Percentiles rank a stretch among this genome's conserved stretches.
phyloP scores from a whole-genome alignment of 2,329 filamentous ascomycete genomes.

The Trichophyton simii region DNA sequence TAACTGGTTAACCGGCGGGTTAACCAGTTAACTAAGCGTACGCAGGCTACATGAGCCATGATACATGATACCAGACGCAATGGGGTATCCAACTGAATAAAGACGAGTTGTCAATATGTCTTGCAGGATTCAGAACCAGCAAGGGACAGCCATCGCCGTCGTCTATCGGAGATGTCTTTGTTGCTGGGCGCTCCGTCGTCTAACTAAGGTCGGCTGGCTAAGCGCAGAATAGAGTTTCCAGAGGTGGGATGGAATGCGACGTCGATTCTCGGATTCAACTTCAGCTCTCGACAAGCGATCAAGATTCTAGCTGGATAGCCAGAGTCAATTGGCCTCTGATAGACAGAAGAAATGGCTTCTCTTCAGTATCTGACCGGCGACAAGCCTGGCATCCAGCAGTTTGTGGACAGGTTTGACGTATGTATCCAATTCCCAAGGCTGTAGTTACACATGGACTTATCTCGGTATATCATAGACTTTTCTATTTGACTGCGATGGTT shows the following conservation, averaged over 20 bases:
- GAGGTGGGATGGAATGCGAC: not conserved
- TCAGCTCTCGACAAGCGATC: not conserved
- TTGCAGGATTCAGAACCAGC: too few relatives aligned
- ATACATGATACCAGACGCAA: not conserved
- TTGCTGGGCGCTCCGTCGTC: not conserved
- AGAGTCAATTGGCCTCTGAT: not conserved
- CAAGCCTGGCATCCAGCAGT: slow-evolving; percentile 60
- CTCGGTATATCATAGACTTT: slow-evolving; percentile 51
- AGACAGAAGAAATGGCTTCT: not conserved
- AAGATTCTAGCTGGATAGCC: not conserved
- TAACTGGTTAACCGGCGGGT: too few relatives aligned
- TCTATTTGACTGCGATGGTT: slow-evolving; percentile 94
- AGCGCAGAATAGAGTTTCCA: not conserved
- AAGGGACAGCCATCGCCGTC: not conserved
- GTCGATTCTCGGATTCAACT: not conserved
- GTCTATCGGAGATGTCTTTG: not conserved
- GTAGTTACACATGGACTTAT: not conserved
- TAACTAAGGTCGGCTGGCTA: not conserved
- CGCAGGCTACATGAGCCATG: too few relatives aligned
- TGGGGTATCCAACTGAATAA: too few relatives aligned
- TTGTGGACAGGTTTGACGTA: slow-evolving; percentile 86
- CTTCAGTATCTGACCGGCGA: slow-evolving; percentile 64
- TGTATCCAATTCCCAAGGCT: slow-evolving; percentile 27
- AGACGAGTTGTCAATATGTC: too few relatives aligned
- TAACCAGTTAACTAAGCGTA: too few relatives aligned